Evolutionary conservation across 495 filamentous ascomycete species (phyloP).

Genomic region (Xylaria grammica): DNA sequence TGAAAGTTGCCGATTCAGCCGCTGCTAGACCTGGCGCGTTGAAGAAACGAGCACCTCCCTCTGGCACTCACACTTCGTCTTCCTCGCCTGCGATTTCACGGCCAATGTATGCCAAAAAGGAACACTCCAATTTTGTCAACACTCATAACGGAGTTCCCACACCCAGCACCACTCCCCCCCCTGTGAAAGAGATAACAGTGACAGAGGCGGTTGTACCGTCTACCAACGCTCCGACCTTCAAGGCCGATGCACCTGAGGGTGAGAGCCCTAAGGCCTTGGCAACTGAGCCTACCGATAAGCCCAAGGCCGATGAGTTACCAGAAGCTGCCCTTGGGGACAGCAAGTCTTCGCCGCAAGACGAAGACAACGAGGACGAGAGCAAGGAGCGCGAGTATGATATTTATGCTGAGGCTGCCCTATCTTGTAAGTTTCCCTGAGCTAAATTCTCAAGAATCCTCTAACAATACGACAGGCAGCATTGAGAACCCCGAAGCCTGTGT

Average conservation of each 20-base stretch:
- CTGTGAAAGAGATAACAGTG: slow-evolving; percentile 52
- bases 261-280: slow-evolving; percentile 76
- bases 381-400: slow-evolving; percentile 82
- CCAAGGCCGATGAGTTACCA: slow-evolving; percentile 63
- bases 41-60: slow-evolving; percentile 70
- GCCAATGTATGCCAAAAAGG: slow-evolving; percentile 49
- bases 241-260: slow-evolving; percentile 71
- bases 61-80: slow-evolving; percentile 59
- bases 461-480: slow-evolving; percentile 66
- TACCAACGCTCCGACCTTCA: slow-evolving; percentile 60
- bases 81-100: slow-evolving; percentile 44
- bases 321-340: slow-evolving; percentile 54
- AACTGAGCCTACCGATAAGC: slow-evolving; percentile 65
- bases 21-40: slow-evolving; percentile 62
- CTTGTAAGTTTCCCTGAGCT: slow-evolving; percentile 65
- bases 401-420: slow-evolving; percentile 87
- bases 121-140: slow-evolving; percentile 35
- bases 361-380: slow-evolving; percentile 68
- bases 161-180: slow-evolving; percentile 64
- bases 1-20: slow-evolving; percentile 86
- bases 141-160: slow-evolving; percentile 63
- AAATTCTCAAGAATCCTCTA: slow-evolving; percentile 22
- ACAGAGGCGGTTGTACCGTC: slow-evolving; percentile 48
- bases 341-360: slow-evolving; percentile 50
- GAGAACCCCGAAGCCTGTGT: slow-evolving; percentile 88